Evolutionary conservation across 2,329 filamentous ascomycete genomes (phyloP), one percentile per base, ranked within the genome.

Genomic region (Trichoderma sp.): DNA sequence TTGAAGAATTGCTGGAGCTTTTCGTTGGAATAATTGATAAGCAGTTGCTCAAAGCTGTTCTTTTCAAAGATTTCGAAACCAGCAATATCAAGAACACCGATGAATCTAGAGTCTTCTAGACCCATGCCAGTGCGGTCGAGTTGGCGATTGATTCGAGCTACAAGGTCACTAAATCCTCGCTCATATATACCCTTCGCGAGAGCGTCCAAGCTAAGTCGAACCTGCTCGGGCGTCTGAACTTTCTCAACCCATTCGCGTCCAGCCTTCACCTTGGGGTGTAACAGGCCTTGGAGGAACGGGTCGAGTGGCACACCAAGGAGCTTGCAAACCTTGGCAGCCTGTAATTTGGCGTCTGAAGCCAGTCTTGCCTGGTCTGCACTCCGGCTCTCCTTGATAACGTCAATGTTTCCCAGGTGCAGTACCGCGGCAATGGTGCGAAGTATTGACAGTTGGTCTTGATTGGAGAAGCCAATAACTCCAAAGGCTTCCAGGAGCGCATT

Each of bases 1-100:
- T 99, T 99, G 88, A 99, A 99, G 82, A 99, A 99, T 76, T 99
- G 96, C 79, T 99, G 96, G 7, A 99, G 89, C 81, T 98, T 99
- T 82, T 99, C 96, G 82, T 99, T 99, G 73, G 97, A 98, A 83
- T 99, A 99, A 83, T 99, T 99, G 87, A 99, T 99, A 85, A 96
- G 99, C 6, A 99, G 88, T 81, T 99, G 96, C 81, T 99, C 96
- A 78, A 99, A 99, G 84, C 95, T 98, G 84, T 99, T 99, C 78
- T 93, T 89, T 76, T 99, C 95, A 77, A 99, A 99, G 72, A 99
- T 99, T 80, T 99, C 96, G 82, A 99, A 99, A 73, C 96, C 96
- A 74, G 97, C 97, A 82, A 99, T 99, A 89, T 99, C 96, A 56
- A 99, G 90, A 9, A 99, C 96, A 69, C 96, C 96, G 75, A 99